Percentiles rank a stretch among this genome's conserved stretches.
Evolutionary conservation across 192 early-diverging fungal genomes (phyloP).

Genomic region (Entrophospora sp.): DNA sequence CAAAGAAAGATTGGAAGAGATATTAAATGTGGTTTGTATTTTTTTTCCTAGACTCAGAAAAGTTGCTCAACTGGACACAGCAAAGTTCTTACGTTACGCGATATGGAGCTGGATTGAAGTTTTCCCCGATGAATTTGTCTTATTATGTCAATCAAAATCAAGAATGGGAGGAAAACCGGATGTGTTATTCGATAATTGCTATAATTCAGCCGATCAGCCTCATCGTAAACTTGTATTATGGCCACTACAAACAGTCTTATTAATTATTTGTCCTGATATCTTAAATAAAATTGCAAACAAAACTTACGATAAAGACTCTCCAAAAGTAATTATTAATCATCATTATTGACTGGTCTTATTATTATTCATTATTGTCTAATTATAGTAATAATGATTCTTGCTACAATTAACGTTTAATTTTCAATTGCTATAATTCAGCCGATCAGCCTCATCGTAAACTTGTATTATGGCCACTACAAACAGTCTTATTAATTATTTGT

Average conservation of each 20-base stretch:
- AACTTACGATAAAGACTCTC: neutral
- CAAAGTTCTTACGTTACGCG: slow-evolving; percentile 61
- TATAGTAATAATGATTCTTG: neutral
- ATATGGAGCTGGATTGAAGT: slow-evolving; percentile 91
- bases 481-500: slow-evolving; percentile 73
- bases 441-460: slow-evolving; percentile 57
- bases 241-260: slow-evolving; percentile 77
- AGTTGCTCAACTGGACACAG: slow-evolving; percentile 60
- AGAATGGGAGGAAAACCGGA: slow-evolving; percentile 59
- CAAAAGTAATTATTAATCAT: neutral
- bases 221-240: slow-evolving; percentile 66
- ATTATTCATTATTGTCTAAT: neutral
- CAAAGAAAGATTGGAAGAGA: slow-evolving; percentile 51
- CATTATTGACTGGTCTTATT: neutral
- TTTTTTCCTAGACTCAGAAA: slow-evolving; percentile 49
- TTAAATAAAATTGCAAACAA: slow-evolving; percentile 25
- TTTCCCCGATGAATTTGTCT: slow-evolving; percentile 73
- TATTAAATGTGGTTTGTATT: slow-evolving; percentile 45
- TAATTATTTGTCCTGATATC: slow-evolving; percentile 80
- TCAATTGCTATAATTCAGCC: slow-evolving; percentile 52
- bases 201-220: slow-evolving; percentile 51
- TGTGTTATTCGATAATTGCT: slow-evolving; percentile 63
- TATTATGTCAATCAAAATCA: slow-evolving; percentile 54
- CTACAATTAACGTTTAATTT: too few species aligned
- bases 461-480: slow-evolving; percentile 79